Conservation (phyloP, 148 eudicot species). For the Rheum nobile region DNA sequence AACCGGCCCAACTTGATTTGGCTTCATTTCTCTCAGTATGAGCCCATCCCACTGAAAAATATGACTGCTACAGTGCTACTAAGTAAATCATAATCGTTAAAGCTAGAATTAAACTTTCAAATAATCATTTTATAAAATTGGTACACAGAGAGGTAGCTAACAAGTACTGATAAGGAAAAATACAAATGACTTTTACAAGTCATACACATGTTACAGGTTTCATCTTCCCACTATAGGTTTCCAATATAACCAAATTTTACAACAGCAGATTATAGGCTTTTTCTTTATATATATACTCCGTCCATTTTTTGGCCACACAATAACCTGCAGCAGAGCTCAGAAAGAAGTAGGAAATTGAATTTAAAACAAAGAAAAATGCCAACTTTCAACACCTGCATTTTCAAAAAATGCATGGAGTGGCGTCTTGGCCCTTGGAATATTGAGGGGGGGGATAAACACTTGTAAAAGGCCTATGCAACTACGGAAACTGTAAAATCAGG, state of each 20-base stretch:
- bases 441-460: background rate
- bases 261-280: background rate
- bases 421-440: background rate
- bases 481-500: background rate
- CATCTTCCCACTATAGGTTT: background rate
- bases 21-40: too few species aligned
- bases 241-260: constrained; percentile 1
- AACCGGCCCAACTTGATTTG: background rate
- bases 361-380: background rate
- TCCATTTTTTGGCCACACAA: background rate
- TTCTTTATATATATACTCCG: background rate
- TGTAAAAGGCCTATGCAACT: background rate
- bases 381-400: background rate
- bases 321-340: background rate
- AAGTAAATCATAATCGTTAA: too few species aligned
- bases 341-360: background rate
- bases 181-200: background rate
- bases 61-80: too few species aligned
- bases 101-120: background rate
- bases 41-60: too few species aligned
- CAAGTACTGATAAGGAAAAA: background rate
- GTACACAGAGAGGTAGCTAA: background rate
- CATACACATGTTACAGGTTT: background rate
- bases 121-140: background rate
- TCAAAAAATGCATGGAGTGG: background rate